Evolutionary conservation across 139 green algal genomes (phyloP), one percentile per base, ranked within the genome.

Genomic region (Picocystis salinarum): DNA sequence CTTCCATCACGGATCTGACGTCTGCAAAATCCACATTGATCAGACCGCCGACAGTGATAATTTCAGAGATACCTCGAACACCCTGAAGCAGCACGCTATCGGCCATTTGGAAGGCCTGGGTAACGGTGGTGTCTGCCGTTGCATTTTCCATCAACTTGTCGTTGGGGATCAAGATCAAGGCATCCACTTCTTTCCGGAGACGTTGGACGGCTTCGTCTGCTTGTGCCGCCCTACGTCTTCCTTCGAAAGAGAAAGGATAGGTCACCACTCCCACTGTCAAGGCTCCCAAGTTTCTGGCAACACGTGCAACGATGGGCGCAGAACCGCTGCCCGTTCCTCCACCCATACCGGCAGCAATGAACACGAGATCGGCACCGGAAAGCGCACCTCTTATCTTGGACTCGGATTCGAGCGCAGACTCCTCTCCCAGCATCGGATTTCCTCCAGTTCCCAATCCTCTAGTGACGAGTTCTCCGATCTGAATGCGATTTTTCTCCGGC

Each of bases 1-100:
- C 92, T 42, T 40, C 65, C 83, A 97, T 97, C 58, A 97, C 81
- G 33, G 87, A 65, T 59, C 75, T 76, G 9, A 97, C 82, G 52
- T 97, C 87, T 2, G 87, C 87, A 74, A 97, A 96, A 65, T 97
- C 87, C 9, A 97, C 86, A 49, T 97, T 97, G 47, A 96, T 85
- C 28, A 96, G 77, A 33, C 87, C 87, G 4, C 86, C 77, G 53
- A 90, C 78, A 4, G 83, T 94, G 64, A 97, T 95, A 71, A 97
- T 97, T 61, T 97, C 87, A 2, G 75, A 87, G 54, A 97, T 96
- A 42, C 86, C 87, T 58, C 92, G 81, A 24, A 82, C 79, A 30
- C 78, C 79, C 66, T 73, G 55, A 15, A 83, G 55, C 44, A 97
- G 66, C 46, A 97, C 86, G 52, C 94, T 84, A 51, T 97, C 87